Evolutionary conservation across 164 flowering plant species (phyloP).

Genomic region (Chimonanthus salicifolius): DNA sequence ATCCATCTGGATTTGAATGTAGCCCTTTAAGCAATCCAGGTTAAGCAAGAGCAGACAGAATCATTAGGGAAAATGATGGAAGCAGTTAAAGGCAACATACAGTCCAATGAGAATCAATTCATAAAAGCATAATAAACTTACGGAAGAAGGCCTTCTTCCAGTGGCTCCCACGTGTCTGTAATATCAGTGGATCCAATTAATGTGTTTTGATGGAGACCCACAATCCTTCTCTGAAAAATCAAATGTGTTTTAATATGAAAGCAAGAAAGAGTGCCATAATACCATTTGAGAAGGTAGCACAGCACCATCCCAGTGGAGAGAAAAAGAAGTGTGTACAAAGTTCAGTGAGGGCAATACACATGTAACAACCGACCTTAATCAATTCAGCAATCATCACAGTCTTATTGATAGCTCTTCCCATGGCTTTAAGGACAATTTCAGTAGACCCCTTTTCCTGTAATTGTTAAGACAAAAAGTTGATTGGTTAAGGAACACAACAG

Average conservation of each 20-base stretch:
- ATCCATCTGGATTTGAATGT: too few relatives aligned
- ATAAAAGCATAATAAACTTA: slow-evolving; percentile 19
- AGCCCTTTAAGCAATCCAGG: too few relatives aligned
- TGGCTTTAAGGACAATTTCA: slow-evolving; percentile 52
- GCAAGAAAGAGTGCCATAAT: not conserved
- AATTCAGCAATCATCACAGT: slow-evolving; percentile 54
- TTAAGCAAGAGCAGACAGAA: too few relatives aligned
- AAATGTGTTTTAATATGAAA: not conserved
- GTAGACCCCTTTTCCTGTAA: slow-evolving; percentile 46
- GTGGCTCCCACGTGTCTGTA: slow-evolving; percentile 64
- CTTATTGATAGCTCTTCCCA: slow-evolving; percentile 59
- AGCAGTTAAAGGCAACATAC: too few relatives aligned
- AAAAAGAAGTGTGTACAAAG: not conserved
- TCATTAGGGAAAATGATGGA: too few relatives aligned
- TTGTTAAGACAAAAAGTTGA: not conserved
- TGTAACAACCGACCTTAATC: slow-evolving; percentile 31
- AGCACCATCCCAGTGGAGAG: not conserved
- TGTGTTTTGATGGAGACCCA: slow-evolving; percentile 57
- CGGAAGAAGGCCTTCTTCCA: slow-evolving; percentile 78
- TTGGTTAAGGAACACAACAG: not conserved
- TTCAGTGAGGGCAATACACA: not conserved
- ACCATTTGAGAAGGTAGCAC: not conserved
- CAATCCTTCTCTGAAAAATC: slow-evolving; percentile 51
- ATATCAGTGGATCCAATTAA: slow-evolving; percentile 59
- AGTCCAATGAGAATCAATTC: too few relatives aligned